Percentiles rank a stretch among this genome's conserved stretches.
Conservation (phyloP, 352 stramenopile genomes). For the Phytophthora fragariae region DNA sequence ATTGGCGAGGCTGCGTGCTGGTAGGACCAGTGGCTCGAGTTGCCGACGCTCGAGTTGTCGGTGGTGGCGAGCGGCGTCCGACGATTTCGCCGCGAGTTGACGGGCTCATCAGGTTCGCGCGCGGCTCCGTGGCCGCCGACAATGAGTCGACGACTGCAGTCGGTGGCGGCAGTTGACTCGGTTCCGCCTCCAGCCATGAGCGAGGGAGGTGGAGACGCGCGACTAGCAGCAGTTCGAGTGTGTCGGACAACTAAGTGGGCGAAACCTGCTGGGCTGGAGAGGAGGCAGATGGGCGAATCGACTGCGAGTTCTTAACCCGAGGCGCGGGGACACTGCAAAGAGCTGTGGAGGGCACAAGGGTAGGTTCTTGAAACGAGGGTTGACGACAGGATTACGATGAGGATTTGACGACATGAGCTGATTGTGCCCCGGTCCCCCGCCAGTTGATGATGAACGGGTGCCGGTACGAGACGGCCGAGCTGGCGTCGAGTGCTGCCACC, state of each 20-base stretch:
- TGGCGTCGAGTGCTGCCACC: background rate
- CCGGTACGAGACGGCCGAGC: background rate
- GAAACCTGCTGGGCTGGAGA: background rate
- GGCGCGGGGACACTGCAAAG: background rate
- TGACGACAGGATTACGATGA: constrained; percentile 5
- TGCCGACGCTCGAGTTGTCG: constrained; percentile 6
- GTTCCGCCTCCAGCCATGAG: constrained; percentile 3
- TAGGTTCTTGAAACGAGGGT: constrained; percentile 14
- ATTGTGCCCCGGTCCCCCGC: background rate
- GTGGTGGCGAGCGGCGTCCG: constrained; percentile 7
- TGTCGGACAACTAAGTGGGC: background rate
- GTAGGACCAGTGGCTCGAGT: constrained; percentile 17
- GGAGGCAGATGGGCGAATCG: constrained; percentile 6
- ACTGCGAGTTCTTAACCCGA: constrained; percentile 7
- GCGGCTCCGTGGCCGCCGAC: constrained; percentile 23
- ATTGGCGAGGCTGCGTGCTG: constrained; percentile 5
- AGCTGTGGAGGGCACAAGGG: background rate
- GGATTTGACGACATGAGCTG: constrained; percentile 2
- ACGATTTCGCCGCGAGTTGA: constrained; percentile 13
- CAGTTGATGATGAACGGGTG: constrained; percentile 15
- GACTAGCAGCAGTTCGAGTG: background rate
- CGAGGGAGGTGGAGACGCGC: background rate
- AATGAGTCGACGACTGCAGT: constrained; percentile 18
- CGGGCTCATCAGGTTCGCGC: constrained; percentile 22
- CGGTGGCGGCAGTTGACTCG: constrained; percentile 1